These are phyloP conservation scores for Tetracladium setigerum DNA, from an alignment of 495 filamentous ascomycete genomes.

Conservation along the genomic window DNA sequence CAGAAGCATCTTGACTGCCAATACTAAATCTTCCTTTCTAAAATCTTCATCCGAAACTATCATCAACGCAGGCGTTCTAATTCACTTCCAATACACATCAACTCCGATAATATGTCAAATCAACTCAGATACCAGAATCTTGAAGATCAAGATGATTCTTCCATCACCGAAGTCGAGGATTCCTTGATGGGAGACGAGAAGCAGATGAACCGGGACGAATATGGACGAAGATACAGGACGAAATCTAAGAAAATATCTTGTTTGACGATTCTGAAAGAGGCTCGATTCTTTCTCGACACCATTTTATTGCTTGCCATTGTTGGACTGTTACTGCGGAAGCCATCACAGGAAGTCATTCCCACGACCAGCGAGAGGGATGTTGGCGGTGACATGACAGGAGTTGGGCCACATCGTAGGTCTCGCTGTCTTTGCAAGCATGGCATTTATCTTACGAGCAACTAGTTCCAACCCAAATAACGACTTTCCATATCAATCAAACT, in stretches of 20 bases:
- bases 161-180: conserved; percentile 34
- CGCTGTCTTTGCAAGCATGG: neutral
- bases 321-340: conserved; percentile 25
- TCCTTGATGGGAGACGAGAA: conserved; percentile 33
- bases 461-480: conserved; percentile 35
- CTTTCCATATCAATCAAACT: conserved; percentile 33
- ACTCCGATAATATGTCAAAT: neutral
- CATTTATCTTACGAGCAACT: neutral
- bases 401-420: conserved; percentile 26
- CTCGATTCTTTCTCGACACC: conserved; percentile 30
- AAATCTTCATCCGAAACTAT: too few relatives aligned
- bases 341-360: conserved; percentile 14
- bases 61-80: too few relatives aligned
- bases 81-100: too few relatives aligned
- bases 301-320: conserved; percentile 28
- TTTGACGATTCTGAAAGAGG: conserved; percentile 14
- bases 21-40: too few relatives aligned
- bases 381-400: conserved; percentile 34
- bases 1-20: too few relatives aligned
- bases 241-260: conserved; percentile 12
- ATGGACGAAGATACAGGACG: conserved; percentile 12
- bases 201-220: conserved; percentile 27
- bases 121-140: conserved; percentile 10
- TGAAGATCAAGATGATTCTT: conserved; percentile 28
- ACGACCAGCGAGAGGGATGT: conserved; percentile 27